Base-by-base conservation (phyloP, 345 rosid species). In the Firmiana major region DNA sequence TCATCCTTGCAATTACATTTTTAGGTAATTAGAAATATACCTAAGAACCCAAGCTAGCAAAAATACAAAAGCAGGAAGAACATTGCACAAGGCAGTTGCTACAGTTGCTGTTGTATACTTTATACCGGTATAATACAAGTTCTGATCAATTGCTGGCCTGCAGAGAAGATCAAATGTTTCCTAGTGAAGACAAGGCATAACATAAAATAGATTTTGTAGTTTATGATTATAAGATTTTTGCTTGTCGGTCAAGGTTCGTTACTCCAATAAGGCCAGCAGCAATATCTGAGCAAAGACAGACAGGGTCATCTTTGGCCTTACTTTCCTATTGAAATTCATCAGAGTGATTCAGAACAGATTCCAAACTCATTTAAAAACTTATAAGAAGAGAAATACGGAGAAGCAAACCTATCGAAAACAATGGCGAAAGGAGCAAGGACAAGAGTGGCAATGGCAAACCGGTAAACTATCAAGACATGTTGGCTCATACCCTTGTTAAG, bases 41-140 rank as follows among this genome's bases (percentile, higher is more conserved):
- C 92, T 84, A 63, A 80, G 79, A 38, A 81, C 63, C 97, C 98
- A 96, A 34, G 99, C 98, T 94, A 96, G 83, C 16, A 96, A 60
- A 82, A 96, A 93, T 24, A 94, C 90, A 57, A 93, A 90, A 58
- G 98, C 98, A 2, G 99, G 99, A 28, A 91, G 88, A 75, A 92
- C 75, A 76, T 93, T 93, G 81, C 86, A 74, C 91, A 96, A 81
- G 53, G 99, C 91, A 46, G 97, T 63, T 40, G 97, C 81, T 82
- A 91, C 91, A 19, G 97, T 90, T 15, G 99, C 98, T 7, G 97
- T 89, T 0, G 99, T 96, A 68, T 87, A 87, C 77, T 92, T 92
- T 91, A 93, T 89, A 8, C 97, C 99, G 7, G 93, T 90, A 69
- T 90, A 96, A 79, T 63, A 90, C 57, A 91, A 74, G 75, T 89